These are phyloP conservation scores for Jacaranda copaia DNA, from an alignment of 257 asterid genomes.

Conservation along the genomic window DNA sequence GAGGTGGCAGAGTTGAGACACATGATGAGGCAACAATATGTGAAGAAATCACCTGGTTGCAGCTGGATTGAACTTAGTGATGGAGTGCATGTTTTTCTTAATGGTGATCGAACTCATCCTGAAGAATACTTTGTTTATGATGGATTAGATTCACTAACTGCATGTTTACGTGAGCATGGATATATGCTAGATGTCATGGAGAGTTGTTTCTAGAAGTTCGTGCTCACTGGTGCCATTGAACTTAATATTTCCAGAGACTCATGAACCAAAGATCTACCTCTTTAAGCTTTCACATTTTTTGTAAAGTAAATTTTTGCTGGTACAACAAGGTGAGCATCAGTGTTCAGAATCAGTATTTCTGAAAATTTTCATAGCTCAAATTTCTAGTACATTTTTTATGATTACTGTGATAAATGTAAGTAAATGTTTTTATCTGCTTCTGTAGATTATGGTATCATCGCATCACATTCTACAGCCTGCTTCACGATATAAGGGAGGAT, in stretches of 20 bases:
- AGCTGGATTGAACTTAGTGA: constrained; percentile 86
- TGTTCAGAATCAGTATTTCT: constrained; percentile 6
- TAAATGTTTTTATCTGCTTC: not conserved
- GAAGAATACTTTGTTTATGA: constrained; percentile 56
- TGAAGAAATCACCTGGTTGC: constrained; percentile 87
- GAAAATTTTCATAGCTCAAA: not conserved
- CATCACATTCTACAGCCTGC: not conserved
- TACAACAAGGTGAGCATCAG: not conserved
- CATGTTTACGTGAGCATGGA: constrained; percentile 58
- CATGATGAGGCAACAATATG: constrained; percentile 72
- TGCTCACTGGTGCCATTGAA: constrained; percentile 4
- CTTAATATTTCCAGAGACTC: not conserved
- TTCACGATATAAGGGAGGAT: not conserved
- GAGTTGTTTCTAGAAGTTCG: constrained; percentile 40
- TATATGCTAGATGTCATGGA: constrained; percentile 46
- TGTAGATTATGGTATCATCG: not conserved
- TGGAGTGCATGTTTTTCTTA: constrained; percentile 69
- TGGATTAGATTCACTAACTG: constrained; percentile 62
- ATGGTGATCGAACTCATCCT: constrained; percentile 62
- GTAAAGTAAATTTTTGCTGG: not conserved
- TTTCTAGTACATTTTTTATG: not conserved
- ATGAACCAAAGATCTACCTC: not conserved
- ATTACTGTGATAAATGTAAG: not conserved
- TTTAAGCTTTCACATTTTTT: not conserved
- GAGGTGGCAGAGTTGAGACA: constrained; percentile 78